A percentile compares a stretch with the other conserved stretches of the same genome.
These are phyloP conservation scores for Skeletonema menzelii DNA, from an alignment of 108 stramenopile species.

Conservation along the genomic window DNA sequence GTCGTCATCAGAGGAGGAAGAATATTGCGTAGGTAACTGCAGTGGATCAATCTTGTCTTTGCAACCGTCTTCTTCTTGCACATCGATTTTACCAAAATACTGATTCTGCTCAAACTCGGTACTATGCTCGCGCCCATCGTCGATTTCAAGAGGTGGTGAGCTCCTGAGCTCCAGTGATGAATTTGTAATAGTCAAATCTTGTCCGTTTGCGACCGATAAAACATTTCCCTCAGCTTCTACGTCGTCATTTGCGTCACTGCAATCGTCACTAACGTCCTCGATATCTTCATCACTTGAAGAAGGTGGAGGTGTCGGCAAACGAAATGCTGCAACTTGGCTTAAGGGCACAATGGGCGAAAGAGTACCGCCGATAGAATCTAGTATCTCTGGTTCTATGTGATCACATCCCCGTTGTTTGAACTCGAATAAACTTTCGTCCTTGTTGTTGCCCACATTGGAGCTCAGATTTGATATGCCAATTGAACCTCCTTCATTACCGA, in stretches of 20 bases:
- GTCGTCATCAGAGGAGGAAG: slow-evolving; percentile 20
- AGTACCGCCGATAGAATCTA: not conserved
- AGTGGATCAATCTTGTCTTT: slow-evolving; percentile 8
- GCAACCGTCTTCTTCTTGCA: not conserved
- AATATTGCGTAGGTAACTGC: slow-evolving; percentile 33
- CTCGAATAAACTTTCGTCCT: not conserved
- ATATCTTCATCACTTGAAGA: slow-evolving; percentile 43
- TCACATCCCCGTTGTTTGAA: not conserved
- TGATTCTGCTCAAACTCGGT: not conserved
- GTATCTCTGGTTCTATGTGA: not conserved
- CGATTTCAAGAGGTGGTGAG: not conserved
- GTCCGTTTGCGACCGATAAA: not conserved
- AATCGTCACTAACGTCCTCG: slow-evolving; percentile 5
- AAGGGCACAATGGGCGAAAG: not conserved
- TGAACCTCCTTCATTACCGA: not conserved
- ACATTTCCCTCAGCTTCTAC: not conserved
- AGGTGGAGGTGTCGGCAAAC: slow-evolving; percentile 45
- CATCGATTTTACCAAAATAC: not conserved
- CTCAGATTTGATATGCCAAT: not conserved
- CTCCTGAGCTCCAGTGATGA: not conserved
- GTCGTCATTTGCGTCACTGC: not conserved
- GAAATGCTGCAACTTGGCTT: slow-evolving; percentile 22
- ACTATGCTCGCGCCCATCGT: not conserved
- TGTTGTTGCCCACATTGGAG: not conserved
- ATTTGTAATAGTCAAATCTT: not conserved